Conservation (phyloP, 164 flowering plant species). For the Litsea cubeba region DNA sequence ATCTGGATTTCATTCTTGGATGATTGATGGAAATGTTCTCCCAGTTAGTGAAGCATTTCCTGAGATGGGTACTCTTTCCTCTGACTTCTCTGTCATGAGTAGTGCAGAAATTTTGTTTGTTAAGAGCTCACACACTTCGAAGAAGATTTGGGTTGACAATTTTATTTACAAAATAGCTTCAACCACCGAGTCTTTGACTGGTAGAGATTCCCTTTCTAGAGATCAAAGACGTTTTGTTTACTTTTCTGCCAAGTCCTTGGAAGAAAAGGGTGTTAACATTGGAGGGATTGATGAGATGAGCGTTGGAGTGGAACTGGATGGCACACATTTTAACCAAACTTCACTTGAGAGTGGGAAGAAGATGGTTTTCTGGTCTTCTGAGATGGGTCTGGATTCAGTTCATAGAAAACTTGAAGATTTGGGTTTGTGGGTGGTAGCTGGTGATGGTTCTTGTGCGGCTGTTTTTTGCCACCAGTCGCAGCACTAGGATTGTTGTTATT, state of each 20-base stretch:
- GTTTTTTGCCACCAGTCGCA: constrained; percentile 68
- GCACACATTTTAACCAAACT: constrained; percentile 18
- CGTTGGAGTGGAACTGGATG: constrained; percentile 27
- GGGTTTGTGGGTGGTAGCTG: constrained; percentile 62
- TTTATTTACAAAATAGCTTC: constrained; percentile 31
- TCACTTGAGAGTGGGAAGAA: constrained; percentile 26
- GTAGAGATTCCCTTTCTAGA: constrained; percentile 13
- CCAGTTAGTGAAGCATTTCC: constrained; percentile 27
- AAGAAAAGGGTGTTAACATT: constrained; percentile 31
- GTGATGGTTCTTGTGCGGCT: constrained; percentile 65
- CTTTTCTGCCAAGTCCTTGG: constrained; percentile 29
- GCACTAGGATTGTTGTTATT: neutral
- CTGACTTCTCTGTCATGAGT: constrained; percentile 39
- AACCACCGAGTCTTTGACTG: constrained; percentile 15
- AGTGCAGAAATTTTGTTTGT: constrained; percentile 36
- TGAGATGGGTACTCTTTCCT: constrained; percentile 16
- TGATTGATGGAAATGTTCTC: constrained; percentile 51
- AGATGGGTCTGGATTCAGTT: constrained; percentile 22
- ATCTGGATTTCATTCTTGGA: constrained; percentile 37
- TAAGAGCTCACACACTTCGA: constrained; percentile 36
- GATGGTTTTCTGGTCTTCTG: constrained; percentile 55
- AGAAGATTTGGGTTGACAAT: constrained; percentile 40
- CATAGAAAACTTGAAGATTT: constrained; percentile 38
- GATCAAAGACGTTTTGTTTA: constrained; percentile 25
- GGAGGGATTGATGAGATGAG: constrained; percentile 38